Base-by-base conservation (phyloP, 1,284 basidiomycete species). In the Cutaneotrichosporon cyanovorans region DNA sequence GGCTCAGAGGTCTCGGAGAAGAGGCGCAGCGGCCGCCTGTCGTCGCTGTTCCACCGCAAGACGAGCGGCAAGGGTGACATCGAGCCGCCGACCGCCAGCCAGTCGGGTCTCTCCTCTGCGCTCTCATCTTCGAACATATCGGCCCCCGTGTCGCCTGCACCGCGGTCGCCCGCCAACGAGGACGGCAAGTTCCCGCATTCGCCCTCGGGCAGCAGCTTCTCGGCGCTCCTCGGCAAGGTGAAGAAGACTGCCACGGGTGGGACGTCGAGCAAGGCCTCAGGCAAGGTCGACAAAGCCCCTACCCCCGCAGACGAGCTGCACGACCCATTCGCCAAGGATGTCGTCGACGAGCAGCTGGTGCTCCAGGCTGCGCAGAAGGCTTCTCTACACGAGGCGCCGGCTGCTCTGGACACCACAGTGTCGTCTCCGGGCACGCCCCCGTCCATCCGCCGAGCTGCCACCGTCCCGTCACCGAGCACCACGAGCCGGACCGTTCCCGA, bases 31-130 rank as follows among this genome's bases (percentile, higher is more conserved):
- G 42, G 35, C 28, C 42, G 42, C 28, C 37, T 44, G 16, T 44
- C 42, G 19, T 44, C 42, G 22, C 35, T 44, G 22, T 44, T 44
- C 35, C 23, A 28, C 28, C 42, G 42, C 35, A 35, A 34, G 22
- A 19, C 42, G 2, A 44, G 42, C 25, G 37, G 19, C 20, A 38
- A 38, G 37, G 21, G 21, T n/a, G 25, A 21, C 10, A 34, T 14
- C 32, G 25, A 28, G 25, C 8, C 25, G 7, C 7, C 25, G 25
- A 12, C 12, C 25, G 8, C 25, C 12, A 28, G 8, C 8, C 8
- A 28, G 8, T 7, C 25, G 25, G 25, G 12, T 12, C 25, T 7
- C 25, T n/a, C n/a, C n/a, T n/a, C n/a, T n/a, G 25, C 25, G 12
- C 25, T 28, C 8, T 28, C 25, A 28, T 28, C n/a, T n/a, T n/a